These are phyloP conservation scores for Pelargonium citronellum DNA, from an alignment of 441 rosid genomes.

Conservation along the genomic window DNA sequence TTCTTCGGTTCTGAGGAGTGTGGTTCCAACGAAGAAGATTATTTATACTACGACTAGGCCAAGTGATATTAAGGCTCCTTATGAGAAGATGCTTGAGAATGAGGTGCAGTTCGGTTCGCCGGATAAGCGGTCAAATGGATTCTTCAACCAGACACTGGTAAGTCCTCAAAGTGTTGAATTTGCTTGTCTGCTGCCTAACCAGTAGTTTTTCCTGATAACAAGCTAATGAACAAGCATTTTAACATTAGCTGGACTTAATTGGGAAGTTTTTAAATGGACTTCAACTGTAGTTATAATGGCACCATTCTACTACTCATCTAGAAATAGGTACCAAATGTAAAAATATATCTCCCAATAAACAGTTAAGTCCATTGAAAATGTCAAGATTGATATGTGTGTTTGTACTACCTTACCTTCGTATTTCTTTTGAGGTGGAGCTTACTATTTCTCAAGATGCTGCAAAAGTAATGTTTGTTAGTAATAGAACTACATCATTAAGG, in stretches of 20 bases:
- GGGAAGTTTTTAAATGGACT: neutral
- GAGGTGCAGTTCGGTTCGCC: conserved; percentile 93
- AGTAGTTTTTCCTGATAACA: neutral
- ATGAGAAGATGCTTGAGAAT: conserved; percentile 93
- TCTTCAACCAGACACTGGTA: conserved; percentile 82
- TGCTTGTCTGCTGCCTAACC: neutral
- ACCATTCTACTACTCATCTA: neutral
- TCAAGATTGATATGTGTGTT: neutral
- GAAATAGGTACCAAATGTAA: neutral
- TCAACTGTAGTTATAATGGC: neutral
- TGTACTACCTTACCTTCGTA: neutral
- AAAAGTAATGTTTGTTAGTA: neutral
- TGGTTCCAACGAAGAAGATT: conserved; percentile 61
- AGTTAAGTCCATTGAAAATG: neutral
- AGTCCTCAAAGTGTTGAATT: conserved; percentile 21
- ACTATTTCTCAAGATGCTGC: neutral
- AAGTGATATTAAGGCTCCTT: conserved; percentile 77
- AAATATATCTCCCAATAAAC: neutral
- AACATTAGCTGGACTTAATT: neutral
- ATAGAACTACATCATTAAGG: neutral
- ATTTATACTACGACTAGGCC: conserved; percentile 84
- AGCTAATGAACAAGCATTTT: neutral
- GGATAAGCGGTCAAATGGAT: conserved; percentile 81
- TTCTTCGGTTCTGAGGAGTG: conserved; percentile 45
- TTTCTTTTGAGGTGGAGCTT: neutral